Evolutionary conservation across 1,284 basidiomycete species (phyloP).

Genomic region (Vanrija pseudolonga): DNA sequence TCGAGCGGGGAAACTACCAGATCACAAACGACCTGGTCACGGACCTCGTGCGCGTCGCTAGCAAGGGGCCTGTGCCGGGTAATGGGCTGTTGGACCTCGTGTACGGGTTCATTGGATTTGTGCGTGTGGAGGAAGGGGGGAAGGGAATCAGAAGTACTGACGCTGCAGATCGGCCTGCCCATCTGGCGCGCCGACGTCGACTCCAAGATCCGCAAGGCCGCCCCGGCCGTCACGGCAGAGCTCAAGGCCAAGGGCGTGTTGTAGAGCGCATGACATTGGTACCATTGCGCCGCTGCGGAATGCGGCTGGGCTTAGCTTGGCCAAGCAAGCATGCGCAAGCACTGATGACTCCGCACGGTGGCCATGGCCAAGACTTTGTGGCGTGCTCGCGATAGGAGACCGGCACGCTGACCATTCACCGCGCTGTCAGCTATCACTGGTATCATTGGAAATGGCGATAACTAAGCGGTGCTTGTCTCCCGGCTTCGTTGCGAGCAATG

Average conservation of each 20-base stretch:
- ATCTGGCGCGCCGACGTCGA: constrained; percentile 48
- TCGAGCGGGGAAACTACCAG: constrained; percentile 68
- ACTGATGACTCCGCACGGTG: too few species aligned
- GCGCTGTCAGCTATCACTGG: neutral
- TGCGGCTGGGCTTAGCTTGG: too few species aligned
- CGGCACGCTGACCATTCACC: neutral
- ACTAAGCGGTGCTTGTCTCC: neutral
- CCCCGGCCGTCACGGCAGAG: neutral
- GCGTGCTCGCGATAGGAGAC: neutral
- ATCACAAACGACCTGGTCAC: constrained; percentile 71
- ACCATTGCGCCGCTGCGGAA: too few species aligned
- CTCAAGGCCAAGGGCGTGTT: neutral
- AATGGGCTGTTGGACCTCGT: constrained; percentile 61
- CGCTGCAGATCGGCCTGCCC: constrained; percentile 41
- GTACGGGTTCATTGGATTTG: constrained; percentile 50
- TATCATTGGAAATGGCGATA: neutral
- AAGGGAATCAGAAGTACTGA: neutral
- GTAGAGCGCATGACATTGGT: too few species aligned
- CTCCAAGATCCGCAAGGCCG: constrained; percentile 7
- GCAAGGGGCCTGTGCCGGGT: constrained; percentile 64
- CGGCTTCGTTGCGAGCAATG: neutral
- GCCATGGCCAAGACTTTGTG: neutral
- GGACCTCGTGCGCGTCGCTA: constrained; percentile 64
- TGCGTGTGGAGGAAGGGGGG: constrained; percentile 45
- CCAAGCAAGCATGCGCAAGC: too few species aligned